A percentile compares a stretch with the other conserved stretches of the same genome.
These are phyloP conservation scores for Cynanchum wilfordii DNA, from an alignment of 257 asterid genomes.

Conservation along the genomic window DNA sequence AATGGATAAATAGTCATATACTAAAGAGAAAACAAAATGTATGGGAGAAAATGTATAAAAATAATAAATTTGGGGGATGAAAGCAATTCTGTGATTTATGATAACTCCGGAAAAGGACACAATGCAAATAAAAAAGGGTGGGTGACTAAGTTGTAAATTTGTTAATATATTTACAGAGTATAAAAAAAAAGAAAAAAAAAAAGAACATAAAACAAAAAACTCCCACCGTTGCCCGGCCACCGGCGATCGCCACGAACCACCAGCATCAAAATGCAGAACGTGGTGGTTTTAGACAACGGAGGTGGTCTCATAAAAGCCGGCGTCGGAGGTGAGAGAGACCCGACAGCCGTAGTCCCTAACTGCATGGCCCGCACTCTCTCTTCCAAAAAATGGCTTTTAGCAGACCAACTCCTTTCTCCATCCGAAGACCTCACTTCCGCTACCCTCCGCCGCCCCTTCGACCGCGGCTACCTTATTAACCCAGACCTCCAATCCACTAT, in stretches of 20 bases:
- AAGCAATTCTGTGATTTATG: no score
- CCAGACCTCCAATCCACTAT: slow-evolving; percentile 87
- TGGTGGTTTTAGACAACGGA: slow-evolving; percentile 88
- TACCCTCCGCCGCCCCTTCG: slow-evolving; percentile 91
- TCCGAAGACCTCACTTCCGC: slow-evolving; percentile 90
- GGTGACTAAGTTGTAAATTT: not conserved
- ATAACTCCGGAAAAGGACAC: not conserved
- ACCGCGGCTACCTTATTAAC: slow-evolving; percentile 85
- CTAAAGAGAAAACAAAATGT: no score
- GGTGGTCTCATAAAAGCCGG: slow-evolving; percentile 90
- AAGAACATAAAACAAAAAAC: no score
- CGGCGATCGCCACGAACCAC: not conserved
- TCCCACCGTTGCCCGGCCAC: not conserved
- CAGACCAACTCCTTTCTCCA: slow-evolving; percentile 81
- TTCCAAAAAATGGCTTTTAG: slow-evolving; percentile 82
- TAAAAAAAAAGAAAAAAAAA: no score
- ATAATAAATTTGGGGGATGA: no score
- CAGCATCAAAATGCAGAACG: slow-evolving; percentile 44
- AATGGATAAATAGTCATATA: no score
- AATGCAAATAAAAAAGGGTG: not conserved
- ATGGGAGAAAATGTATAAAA: no score
- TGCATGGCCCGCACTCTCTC: slow-evolving; percentile 76
- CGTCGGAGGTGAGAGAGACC: slow-evolving; percentile 82
- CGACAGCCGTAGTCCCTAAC: slow-evolving; percentile 74
- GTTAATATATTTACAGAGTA: not conserved